Conservation (phyloP, 257 asterid genomes). For the Linderniella brevidens region DNA sequence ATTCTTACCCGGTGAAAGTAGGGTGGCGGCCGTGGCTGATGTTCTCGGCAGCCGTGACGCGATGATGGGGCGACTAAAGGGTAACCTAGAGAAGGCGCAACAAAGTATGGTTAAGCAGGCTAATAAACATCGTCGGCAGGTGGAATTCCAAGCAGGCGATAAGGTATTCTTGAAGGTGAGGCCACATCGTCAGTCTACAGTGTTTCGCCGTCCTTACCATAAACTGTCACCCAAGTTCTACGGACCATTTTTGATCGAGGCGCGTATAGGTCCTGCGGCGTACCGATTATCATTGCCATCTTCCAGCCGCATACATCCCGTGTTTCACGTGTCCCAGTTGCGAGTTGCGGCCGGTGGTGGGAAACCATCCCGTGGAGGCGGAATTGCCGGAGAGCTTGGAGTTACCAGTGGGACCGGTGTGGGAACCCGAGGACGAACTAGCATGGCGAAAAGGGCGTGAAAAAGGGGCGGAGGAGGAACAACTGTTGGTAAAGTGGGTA, state of each 20-base stretch:
- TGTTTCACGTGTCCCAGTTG: conserved; percentile 1
- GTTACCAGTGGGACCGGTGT: neutral
- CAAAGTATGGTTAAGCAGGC: neutral
- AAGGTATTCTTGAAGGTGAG: neutral
- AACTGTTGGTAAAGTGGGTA: neutral
- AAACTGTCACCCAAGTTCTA: neutral
- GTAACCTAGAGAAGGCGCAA: neutral
- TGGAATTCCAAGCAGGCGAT: neutral
- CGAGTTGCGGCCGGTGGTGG: neutral
- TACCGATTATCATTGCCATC: neutral
- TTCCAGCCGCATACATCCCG: neutral
- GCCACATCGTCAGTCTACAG: neutral
- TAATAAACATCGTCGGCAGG: too few species aligned
- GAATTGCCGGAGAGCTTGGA: neutral
- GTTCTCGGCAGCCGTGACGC: neutral
- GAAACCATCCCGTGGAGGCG: neutral
- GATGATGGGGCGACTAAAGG: neutral
- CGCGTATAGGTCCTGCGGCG: neutral
- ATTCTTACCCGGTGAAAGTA: neutral
- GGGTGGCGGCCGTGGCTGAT: neutral
- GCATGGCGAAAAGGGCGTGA: neutral
- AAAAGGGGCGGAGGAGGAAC: neutral
- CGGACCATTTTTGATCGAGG: neutral
- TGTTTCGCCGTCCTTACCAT: neutral
- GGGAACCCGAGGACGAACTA: neutral